Base-by-base conservation (phyloP, 192 early-diverging fungal species). In the Podila epicladia region DNA sequence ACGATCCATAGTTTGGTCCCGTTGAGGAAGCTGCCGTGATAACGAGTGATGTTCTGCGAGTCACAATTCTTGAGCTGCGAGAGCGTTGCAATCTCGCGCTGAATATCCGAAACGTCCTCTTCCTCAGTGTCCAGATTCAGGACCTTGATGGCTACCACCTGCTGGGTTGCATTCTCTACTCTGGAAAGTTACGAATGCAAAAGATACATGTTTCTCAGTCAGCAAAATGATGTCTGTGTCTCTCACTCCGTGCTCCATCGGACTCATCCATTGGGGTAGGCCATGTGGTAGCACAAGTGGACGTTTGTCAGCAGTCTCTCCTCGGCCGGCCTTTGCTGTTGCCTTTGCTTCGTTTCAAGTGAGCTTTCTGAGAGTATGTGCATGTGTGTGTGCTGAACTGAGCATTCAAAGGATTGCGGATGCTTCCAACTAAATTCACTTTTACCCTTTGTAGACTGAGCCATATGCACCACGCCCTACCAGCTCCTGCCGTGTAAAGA, bases 1-100 rank as follows among this genome's bases (percentile, higher is more conserved):
- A 99, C 91, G 70, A 99, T 94, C 97, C 98, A 99, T 51, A 99
- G 87, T 68, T 96, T 97, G 26, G 95, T 96, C 22, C 93, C 95
- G 71, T 95, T 90, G 45, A 98, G 82, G 59, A 94, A 92, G 51
- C 93, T 94, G 38, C 95, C 97, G 86, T 97, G 94, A 80, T 99
- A 99, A 58, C 92, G 90, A 1, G 97, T 98, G 69, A 98, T 97
- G 82, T 96, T 92, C 38, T 93, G 88, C 31, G 96, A 97, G 74
- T 93, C 93, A 58, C 92, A 91, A 66, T 86, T 87, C 64, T 88
- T 91, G 50, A 95, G 86, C 71, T 96, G 93, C 24, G 94, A 95
- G 9, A 99, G 88, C 33, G 97, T 86, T 50, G 91, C 90, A 50
- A 99, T 97, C 82, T 99, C 98, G 57, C 94, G 92, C 75, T 94